These are phyloP conservation scores for Acrodontium crateriforme DNA, from an alignment of 2,329 filamentous ascomycete genomes.

Conservation along the genomic window DNA sequence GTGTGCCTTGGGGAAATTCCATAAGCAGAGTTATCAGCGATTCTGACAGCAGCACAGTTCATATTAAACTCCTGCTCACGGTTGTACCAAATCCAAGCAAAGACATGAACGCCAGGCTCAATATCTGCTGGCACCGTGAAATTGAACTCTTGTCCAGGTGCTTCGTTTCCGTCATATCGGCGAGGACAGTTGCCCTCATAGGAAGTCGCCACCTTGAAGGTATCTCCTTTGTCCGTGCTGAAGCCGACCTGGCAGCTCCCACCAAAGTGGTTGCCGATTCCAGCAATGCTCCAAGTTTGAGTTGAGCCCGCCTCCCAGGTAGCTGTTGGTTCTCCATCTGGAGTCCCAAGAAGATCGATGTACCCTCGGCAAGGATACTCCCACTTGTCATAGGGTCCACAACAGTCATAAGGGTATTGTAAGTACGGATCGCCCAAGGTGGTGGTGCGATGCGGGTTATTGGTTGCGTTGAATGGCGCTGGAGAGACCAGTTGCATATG, in stretches of 20 bases:
- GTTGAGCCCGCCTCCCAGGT: constrained; percentile 30
- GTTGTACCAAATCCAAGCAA: constrained; percentile 36
- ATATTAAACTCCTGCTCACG: constrained; percentile 33
- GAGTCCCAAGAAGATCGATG: constrained; percentile 29
- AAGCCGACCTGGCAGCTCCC: constrained; percentile 34
- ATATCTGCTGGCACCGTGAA: constrained; percentile 32
- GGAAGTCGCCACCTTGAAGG: constrained; percentile 31
- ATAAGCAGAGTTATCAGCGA: too few species aligned
- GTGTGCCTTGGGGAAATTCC: too few species aligned
- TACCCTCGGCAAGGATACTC: constrained; percentile 29
- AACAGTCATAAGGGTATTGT: constrained; percentile 34
- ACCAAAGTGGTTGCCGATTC: constrained; percentile 31
- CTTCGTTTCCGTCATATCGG: constrained; percentile 23
- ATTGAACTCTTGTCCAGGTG: constrained; percentile 30
- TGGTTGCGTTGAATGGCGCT: constrained; percentile 29
- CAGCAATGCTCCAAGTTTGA: constrained; percentile 28
- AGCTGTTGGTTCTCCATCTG: constrained; percentile 28
- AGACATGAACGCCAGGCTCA: constrained; percentile 27
- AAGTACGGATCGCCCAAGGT: constrained; percentile 24
- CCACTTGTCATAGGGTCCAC: constrained; percentile 23
- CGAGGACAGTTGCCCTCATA: constrained; percentile 36
- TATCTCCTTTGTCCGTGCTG: constrained; percentile 29
- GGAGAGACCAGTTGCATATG: constrained; percentile 33
- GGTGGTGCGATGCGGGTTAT: constrained; percentile 30
- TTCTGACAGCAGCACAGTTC: constrained; percentile 33